Conservation (phyloP, 2,329 filamentous ascomycete species). For the Hypoxylon sp. region DNA sequence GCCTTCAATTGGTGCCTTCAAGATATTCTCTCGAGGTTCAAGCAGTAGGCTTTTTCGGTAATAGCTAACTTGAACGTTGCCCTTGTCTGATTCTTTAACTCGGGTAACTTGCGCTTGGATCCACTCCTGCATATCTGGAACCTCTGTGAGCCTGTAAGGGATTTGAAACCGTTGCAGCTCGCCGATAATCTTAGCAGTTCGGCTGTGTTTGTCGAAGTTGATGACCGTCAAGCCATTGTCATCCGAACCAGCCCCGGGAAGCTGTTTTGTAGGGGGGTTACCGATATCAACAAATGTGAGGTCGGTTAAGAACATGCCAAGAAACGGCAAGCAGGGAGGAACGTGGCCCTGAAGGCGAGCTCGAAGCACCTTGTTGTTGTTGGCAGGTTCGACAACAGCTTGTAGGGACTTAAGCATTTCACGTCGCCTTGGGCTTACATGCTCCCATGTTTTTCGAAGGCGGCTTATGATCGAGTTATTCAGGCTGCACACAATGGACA, state of each 20-base stretch:
- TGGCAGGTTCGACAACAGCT: conserved; percentile 87
- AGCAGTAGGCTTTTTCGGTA: conserved; percentile 89
- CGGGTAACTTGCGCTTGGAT: conserved; percentile 84
- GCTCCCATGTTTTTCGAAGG: conserved; percentile 92
- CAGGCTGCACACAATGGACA: conserved; percentile 96
- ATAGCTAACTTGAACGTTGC: conserved; percentile 72
- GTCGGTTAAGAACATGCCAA: conserved; percentile 97
- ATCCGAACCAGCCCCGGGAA: conserved; percentile 69
- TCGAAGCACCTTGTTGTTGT: conserved; percentile 91
- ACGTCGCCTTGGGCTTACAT: conserved; percentile 86
- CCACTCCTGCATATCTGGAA: conserved; percentile 94
- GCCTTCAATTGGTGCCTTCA: conserved; percentile 55
- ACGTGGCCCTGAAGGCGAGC: conserved; percentile 87
- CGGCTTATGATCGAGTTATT: conserved; percentile 93
- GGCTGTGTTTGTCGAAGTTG: conserved; percentile 98
- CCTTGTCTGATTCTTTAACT: conserved; percentile 73
- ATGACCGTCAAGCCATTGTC: conserved; percentile 84
- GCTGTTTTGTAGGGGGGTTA: conserved; percentile 86
- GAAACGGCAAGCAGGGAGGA: conserved; percentile 92
- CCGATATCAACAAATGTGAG: conserved; percentile 96
- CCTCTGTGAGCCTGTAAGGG: conserved; percentile 85
- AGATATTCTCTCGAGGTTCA: conserved; percentile 76
- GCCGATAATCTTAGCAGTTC: conserved; percentile 94
- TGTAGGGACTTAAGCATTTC: conserved; percentile 83
- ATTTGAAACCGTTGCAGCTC: conserved; percentile 97